A percentile compares a stretch with the other conserved stretches of the same genome.
phyloP scores from a whole-genome alignment of 352 stramenopile genomes.

The Phytophthora meadii region DNA sequence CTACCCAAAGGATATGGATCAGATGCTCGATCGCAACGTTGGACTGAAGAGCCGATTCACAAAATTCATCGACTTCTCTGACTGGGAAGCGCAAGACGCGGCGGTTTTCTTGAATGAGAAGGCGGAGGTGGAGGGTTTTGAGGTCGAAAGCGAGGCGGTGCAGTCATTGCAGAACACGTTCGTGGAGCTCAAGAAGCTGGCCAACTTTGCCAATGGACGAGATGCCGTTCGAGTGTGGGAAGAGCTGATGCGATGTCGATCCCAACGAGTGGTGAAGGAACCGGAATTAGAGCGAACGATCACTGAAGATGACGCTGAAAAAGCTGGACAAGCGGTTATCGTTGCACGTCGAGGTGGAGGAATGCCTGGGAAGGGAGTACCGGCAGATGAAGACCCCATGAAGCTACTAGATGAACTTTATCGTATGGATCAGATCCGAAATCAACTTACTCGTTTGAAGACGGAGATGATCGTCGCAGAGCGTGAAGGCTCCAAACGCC shows the following conservation, averaged over 20 bases:
- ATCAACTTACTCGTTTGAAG: slow-evolving; percentile 57
- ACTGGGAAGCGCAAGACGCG: slow-evolving; percentile 89
- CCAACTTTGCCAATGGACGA: slow-evolving; percentile 92
- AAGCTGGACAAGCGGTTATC: slow-evolving; percentile 42
- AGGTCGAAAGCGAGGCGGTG: slow-evolving; percentile 71
- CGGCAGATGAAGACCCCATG: slow-evolving; percentile 53
- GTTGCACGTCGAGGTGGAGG: slow-evolving; percentile 34
- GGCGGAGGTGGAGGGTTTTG: slow-evolving; percentile 70
- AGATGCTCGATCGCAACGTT: slow-evolving; percentile 90
- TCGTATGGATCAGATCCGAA: slow-evolving; percentile 65
- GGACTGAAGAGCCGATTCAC: slow-evolving; percentile 93
- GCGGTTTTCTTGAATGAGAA: slow-evolving; percentile 65
- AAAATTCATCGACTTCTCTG: slow-evolving; percentile 88
- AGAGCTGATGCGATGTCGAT: slow-evolving; percentile 35
- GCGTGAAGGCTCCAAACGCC: slow-evolving; percentile 60
- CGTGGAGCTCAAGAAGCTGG: slow-evolving; percentile 65
- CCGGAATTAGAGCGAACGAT: slow-evolving; percentile 65
- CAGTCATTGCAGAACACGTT: slow-evolving; percentile 63
- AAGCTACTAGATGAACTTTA: slow-evolving; percentile 63
- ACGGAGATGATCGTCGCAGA: slow-evolving; percentile 70
- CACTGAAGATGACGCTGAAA: slow-evolving; percentile 49
- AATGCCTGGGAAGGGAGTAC: slow-evolving; percentile 50
- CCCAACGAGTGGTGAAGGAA: slow-evolving; percentile 56
- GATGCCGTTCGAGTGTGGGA: slow-evolving; percentile 84
- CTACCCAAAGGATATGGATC: slow-evolving; percentile 89